Evolutionary conservation across 208 protist genomes (phyloP), one percentile per base, ranked within the genome.

Genomic region (Trypanosoma conorhini): DNA sequence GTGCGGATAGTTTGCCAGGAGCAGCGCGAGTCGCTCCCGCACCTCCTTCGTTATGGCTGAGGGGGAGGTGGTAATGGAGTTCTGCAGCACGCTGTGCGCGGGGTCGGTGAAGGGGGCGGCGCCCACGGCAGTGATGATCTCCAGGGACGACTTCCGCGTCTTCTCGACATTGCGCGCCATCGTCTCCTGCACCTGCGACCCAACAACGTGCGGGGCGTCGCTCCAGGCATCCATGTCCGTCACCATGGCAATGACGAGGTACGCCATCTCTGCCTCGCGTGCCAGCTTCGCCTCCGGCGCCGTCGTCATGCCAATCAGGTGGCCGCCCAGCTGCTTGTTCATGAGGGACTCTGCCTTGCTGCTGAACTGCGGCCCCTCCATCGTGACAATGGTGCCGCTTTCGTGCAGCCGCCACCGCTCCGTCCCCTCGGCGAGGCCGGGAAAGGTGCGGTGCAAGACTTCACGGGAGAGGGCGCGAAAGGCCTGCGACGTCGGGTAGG

Each of bases 221-320:
- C 79, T 85, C 94, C 96, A 98, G 46, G 88, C 84, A 70, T 98
- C 96, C 82, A 96, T 97, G 81, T 98, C 96, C n/a, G 94, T 98
- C n/a, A 96, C 89, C 84, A 95, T 92, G 40, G 86, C 94, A 60
- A 97, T 74, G 19, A 75, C 77, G 46, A 81, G 72, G 73, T 97
- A 98, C 24, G 82, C 83, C 7, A 98, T 96, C 71, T 97, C 96
- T 48, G 92, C 92, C 77, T 98, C 96, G 12, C 89, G 81, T 13
- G 92, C 96, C 19, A 98, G 89, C 76, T 89, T 87, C 10, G 91
- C 90, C 74, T 98, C 93, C 22, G 93, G 92, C 9, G 81, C 80
- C 28, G 90, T 86, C 50, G 96, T 98, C 96, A 98, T 98, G 51
- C 93, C 93, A 67, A 98, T 98, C 15, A 98, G 74, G 62, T 94